Evolutionary conservation across 1,139 yeast species (phyloP), one percentile per base, ranked within the genome.

Genomic region (Hemisphaericaspora lyxosophila): DNA sequence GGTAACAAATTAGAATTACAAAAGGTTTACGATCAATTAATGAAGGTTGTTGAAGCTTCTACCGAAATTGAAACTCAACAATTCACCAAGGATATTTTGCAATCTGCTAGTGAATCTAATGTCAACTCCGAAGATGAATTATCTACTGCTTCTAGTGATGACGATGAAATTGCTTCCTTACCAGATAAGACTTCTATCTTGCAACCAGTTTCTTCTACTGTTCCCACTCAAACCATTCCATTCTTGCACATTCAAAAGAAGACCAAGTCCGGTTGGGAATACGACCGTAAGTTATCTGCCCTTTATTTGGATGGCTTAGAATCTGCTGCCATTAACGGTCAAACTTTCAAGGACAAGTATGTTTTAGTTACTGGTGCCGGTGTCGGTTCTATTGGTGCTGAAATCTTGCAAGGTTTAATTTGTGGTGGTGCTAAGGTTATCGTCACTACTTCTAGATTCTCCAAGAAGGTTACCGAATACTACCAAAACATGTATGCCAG

Each of bases 351-450:
- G 63, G 87, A 82, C 64, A 92, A 89, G 68, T 82, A 83, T 51
- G 96, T 90, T 38, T 79, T 92, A 58, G 76, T 92, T 53, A 92
- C 98, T 38, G 98, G 98, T 73, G 97, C 97, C 38, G 98, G 98
- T 74, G 92, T 88, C 39, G 98, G 97, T 36, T 92, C 98, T 38
- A 92, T 92, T 62, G 98, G 97, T 69, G 97, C 97, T 45, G 97
- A 92, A 67, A 80, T 92, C 51, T 75, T 92, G 62, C 95, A 87
- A 72, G 98, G 98, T 49, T 76, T 92, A 62, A 74, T 92, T 41
- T 82, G 94, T 60, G 98, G 98, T 70, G 98, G 98, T 75, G 97
- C 98, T 41, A 87, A 86, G 66, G 97, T 90, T 54, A 73, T 92
- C 60, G 96, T 92, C 41, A 92, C 98, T 33, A 92, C 98, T 39